phyloP scores from a whole-genome alignment of 2,329 filamentous ascomycete species.

The Zasmidium angulare region DNA sequence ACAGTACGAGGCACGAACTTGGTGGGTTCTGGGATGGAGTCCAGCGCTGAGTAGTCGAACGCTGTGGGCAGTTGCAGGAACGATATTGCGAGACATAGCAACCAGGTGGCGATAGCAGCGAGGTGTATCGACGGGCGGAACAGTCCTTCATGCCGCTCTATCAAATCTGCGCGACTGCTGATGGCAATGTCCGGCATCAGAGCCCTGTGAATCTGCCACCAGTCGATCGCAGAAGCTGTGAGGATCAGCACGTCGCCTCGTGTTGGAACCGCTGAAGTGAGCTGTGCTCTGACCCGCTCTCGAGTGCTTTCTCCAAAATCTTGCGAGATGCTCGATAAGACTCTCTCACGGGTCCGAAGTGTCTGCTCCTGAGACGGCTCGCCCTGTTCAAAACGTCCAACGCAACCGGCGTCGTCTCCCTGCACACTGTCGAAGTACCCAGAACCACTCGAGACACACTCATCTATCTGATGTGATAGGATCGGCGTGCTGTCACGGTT shows the following conservation, averaged over 20 bases:
- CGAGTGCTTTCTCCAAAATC: not conserved
- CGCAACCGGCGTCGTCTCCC: not conserved
- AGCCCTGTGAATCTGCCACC: constrained; percentile 10
- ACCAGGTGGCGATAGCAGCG: not conserved
- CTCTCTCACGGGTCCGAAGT: not conserved
- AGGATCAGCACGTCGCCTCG: constrained; percentile 1
- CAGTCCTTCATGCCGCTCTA: constrained; percentile 4
- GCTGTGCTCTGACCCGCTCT: not conserved
- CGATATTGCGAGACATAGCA: constrained; percentile 5
- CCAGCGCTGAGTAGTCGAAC: constrained; percentile 1
- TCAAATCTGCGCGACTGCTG: not conserved
- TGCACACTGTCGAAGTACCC: not conserved
- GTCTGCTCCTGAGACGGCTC: not conserved
- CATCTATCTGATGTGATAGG: not conserved
- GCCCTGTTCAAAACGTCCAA: not conserved
- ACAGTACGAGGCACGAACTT: not conserved
- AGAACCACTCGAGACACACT: not conserved
- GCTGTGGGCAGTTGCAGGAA: constrained; percentile 6
- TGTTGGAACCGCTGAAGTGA: constrained; percentile 2
- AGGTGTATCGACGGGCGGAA: not conserved
- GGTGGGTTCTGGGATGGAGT: not conserved
- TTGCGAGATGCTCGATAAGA: not conserved
- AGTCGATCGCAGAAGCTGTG: constrained; percentile 6
- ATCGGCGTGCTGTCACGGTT: not conserved
- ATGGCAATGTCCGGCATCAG: constrained; percentile 5